These are phyloP conservation scores for Saturnispora kantuleensis DNA, from an alignment of 805 yeast genomes.

Conservation along the genomic window DNA sequence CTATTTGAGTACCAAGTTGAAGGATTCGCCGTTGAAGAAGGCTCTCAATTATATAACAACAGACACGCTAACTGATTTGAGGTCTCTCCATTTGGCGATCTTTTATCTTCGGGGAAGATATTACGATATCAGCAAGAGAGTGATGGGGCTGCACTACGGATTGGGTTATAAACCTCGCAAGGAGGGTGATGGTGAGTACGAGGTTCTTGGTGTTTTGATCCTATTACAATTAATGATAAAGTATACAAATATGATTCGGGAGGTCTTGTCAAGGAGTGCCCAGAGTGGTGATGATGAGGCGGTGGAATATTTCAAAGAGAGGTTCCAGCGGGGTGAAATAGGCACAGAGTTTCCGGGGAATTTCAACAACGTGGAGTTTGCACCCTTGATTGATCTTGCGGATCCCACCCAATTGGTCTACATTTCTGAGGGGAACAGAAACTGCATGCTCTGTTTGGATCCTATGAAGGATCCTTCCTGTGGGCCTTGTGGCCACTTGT, in stretches of 20 bases:
- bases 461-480: constrained; percentile 74
- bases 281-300: not conserved
- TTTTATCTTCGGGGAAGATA: constrained; percentile 80
- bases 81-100: constrained; percentile 66
- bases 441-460: constrained; percentile 78
- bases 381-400: constrained; percentile 36
- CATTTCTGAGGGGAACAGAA: constrained; percentile 59
- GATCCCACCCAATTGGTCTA: constrained; percentile 52
- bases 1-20: not conserved
- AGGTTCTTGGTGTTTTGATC: constrained; percentile 58
- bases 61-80: constrained; percentile 38
- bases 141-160: constrained; percentile 74
- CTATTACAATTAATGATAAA: constrained; percentile 44
- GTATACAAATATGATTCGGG: constrained; percentile 13
- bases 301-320: not conserved
- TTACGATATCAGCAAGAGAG: constrained; percentile 65
- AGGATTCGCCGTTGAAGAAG: constrained; percentile 6
- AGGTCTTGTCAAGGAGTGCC: not conserved
- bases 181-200: constrained; percentile 39
- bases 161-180: constrained; percentile 46
- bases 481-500: constrained; percentile 85
- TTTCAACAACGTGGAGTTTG: constrained; percentile 1
- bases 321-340: not conserved
- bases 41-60: constrained; percentile 28
- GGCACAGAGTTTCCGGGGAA: not conserved